Evolutionary conservation across 441 rosid species (phyloP), one percentile per base, ranked within the genome.

Genomic region (Capsella rubella): DNA sequence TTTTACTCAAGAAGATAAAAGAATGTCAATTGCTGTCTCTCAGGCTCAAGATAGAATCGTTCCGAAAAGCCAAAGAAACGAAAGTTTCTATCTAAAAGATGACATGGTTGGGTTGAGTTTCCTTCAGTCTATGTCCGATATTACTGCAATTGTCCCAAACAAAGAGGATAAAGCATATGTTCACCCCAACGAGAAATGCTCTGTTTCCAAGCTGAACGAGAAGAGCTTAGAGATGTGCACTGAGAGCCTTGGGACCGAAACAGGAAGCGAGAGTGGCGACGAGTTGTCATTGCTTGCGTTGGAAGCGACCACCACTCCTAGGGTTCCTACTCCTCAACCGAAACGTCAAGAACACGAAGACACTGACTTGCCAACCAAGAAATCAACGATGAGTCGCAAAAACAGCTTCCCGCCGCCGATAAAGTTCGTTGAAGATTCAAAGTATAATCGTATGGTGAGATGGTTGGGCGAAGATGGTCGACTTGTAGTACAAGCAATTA

Each of bases 171-270:
- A 59, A 42, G 80, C 79, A 32, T 87, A 85, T 45, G 82, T 89
- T 50, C 89, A 84, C 40, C 89, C 88, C 2, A 74, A 60, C 4
- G 65, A 66, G 25, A 83, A 84, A 75, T 69, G 80, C 16, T 80
- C 84, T n/a, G 57, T 82, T 60, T 80, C 87, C 29, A 58, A 25
- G 45, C 76, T 85, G 2, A 83, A 81, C 43, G 80, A 69, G 15
- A 82, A 76, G 69, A 86, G 88, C 81, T 78, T 87, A 13, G 86
- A 83, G 65, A 84, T 84, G 86, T 87, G 92, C 75, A 87, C 92
- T 5, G 92, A 87, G 77, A 83, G 85, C 34, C 75, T 87, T 1
- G 90, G 90, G 11, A 74, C 86, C 28, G 92, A 87, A 73, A 83
- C 87, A 0, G 92, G 92, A 11, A 84, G 85, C 25, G 74, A 74